phyloP scores from a whole-genome alignment of 352 stramenopile species.

The Globisporangium middletonii region DNA sequence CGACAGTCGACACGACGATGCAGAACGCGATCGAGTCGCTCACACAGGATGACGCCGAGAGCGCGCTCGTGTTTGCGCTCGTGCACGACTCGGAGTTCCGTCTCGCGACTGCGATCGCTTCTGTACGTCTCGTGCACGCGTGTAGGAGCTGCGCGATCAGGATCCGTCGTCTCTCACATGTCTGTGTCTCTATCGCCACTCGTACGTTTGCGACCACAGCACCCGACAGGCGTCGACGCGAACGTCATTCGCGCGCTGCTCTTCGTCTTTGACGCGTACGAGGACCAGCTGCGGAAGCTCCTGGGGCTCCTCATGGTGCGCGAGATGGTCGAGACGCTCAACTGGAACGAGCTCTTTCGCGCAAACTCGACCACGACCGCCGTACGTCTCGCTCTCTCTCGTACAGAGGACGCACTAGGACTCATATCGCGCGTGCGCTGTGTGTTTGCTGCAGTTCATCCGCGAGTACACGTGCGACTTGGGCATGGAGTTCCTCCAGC shows the following conservation, averaged over 20 bases:
- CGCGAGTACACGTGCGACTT: slow-evolving; percentile 75
- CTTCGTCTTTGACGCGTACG: slow-evolving; percentile 66
- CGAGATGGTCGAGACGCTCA: slow-evolving; percentile 72
- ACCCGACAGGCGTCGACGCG: slow-evolving; percentile 30
- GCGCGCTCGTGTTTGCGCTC: slow-evolving; percentile 64
- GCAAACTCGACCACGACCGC: slow-evolving; percentile 71
- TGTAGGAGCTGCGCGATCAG: not conserved
- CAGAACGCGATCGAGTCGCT: slow-evolving; percentile 62
- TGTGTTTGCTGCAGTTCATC: slow-evolving; percentile 29
- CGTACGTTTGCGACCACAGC: too few species aligned
- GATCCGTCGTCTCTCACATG: too few species aligned
- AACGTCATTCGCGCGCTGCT: slow-evolving; percentile 61
- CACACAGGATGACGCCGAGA: slow-evolving; percentile 54
- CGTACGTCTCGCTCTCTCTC: slow-evolving; percentile 14
- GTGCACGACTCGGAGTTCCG: slow-evolving; percentile 77
- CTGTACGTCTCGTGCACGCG: slow-evolving; percentile 30
- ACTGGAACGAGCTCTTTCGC: slow-evolving; percentile 82
- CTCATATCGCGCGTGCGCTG: not conserved
- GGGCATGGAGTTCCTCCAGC: slow-evolving; percentile 57
- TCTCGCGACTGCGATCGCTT: slow-evolving; percentile 48
- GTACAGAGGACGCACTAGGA: too few species aligned
- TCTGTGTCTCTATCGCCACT: too few species aligned
- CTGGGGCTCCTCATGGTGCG: slow-evolving; percentile 65
- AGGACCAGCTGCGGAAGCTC: slow-evolving; percentile 67
- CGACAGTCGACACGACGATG: slow-evolving; percentile 42